These are phyloP conservation scores for Cadophora sp. DNA, from an alignment of 2,329 filamentous ascomycete genomes.

Conservation along the genomic window DNA sequence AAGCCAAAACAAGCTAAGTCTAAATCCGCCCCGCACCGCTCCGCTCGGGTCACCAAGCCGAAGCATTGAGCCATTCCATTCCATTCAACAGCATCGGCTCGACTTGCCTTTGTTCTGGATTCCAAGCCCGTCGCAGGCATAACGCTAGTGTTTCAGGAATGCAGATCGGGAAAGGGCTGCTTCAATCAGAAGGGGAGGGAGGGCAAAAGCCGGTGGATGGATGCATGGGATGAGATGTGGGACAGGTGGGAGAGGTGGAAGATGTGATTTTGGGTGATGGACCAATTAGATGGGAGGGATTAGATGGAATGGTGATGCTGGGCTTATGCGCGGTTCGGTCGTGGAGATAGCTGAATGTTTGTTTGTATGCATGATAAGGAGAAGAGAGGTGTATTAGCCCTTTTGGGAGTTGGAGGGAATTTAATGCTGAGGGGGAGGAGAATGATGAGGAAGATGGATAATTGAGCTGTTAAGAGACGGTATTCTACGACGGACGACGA, in stretches of 20 bases:
- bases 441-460: not conserved
- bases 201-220: not conserved
- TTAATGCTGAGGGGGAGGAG: not conserved
- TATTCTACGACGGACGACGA: not conserved
- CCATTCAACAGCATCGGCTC: not conserved
- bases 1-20: no score
- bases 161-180: not conserved
- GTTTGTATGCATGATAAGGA: not conserved
- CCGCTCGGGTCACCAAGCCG: not conserved
- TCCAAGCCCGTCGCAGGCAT: slow-evolving; percentile 5
- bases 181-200: not conserved
- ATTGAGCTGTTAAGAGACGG: not conserved
- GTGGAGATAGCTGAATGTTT: not conserved
- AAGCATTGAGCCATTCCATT: not conserved
- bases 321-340: slow-evolving; percentile 1
- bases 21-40: no score
- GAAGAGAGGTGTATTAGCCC: not conserved
- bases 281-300: not conserved
- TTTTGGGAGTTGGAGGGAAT: not conserved
- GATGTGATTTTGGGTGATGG: no score
- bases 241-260: no score
- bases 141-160: slow-evolving; percentile 4
- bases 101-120: not conserved
- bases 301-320: not conserved
- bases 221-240: not conserved